These are phyloP conservation scores for Auricularia heimuer DNA, from an alignment of 768 basidiomycete genomes.

Conservation along the genomic window DNA sequence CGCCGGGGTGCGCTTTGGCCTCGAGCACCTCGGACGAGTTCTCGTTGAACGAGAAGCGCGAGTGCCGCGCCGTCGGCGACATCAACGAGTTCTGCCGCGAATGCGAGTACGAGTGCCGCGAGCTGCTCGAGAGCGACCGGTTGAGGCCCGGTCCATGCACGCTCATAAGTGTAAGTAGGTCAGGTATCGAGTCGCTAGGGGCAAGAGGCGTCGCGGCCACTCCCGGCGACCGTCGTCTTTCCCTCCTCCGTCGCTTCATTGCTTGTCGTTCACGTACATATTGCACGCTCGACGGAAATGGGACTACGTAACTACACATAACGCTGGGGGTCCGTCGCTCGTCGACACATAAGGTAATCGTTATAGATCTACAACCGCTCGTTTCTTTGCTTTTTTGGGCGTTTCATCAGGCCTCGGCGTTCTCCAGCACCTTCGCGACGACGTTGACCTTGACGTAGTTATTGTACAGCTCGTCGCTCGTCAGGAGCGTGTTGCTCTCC, in stretches of 20 bases:
- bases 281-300: no score
- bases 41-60: neutral
- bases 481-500: constrained; percentile 48
- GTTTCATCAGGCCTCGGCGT: neutral
- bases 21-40: neutral
- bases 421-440: neutral
- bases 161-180: neutral
- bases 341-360: neutral
- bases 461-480: constrained; percentile 64
- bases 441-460: constrained; percentile 58
- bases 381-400: neutral
- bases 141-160: neutral
- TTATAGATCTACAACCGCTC: neutral
- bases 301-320: no score
- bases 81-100: neutral
- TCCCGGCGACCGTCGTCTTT: no score
- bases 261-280: no score
- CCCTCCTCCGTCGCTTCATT: no score
- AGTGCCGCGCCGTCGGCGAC: neutral
- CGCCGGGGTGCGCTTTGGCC: neutral
- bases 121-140: neutral
- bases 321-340: neutral
- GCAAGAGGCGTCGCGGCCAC: no score
- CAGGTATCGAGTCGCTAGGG: no score
- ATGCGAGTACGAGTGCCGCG: neutral